Percentiles rank a stretch among this genome's conserved stretches.
phyloP scores from a whole-genome alignment of 768 basidiomycete species.

The Tulasnella sp. region DNA sequence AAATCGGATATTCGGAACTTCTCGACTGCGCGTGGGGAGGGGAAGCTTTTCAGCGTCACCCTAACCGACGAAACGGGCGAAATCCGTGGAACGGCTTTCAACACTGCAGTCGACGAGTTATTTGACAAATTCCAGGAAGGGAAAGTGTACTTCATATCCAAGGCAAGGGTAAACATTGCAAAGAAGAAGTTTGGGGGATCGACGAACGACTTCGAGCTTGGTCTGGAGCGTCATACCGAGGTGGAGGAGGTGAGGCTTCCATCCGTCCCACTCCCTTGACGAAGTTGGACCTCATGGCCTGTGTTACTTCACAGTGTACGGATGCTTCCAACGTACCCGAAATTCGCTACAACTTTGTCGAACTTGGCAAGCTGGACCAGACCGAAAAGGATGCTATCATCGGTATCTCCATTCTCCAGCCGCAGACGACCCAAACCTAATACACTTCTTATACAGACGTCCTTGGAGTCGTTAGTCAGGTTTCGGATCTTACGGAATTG shows the following conservation, averaged over 20 bases:
- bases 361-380: conserved; percentile 62
- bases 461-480: conserved; percentile 82
- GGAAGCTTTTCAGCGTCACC: conserved; percentile 90
- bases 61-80: conserved; percentile 94
- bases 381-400: conserved; percentile 78
- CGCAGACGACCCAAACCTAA: not conserved
- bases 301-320: conserved; percentile 59
- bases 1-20: conserved; percentile 90
- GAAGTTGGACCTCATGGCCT: conserved; percentile 9
- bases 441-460: conserved; percentile 61
- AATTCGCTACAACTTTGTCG: conserved; percentile 81
- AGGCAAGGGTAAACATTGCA: conserved; percentile 89
- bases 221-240: conserved; percentile 79
- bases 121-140: conserved; percentile 87
- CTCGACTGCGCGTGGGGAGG: conserved; percentile 88
- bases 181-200: conserved; percentile 96
- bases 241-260: conserved; percentile 70
- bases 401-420: conserved; percentile 47
- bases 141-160: conserved; percentile 90
- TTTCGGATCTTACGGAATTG: conserved; percentile 67
- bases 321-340: conserved; percentile 76
- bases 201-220: conserved; percentile 90
- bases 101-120: conserved; percentile 76
- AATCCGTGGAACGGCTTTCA: conserved; percentile 92
- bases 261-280: conserved; percentile 12